phyloP scores from a whole-genome alignment of 2,329 filamentous ascomycete genomes.

The Penicillium sp. region DNA sequence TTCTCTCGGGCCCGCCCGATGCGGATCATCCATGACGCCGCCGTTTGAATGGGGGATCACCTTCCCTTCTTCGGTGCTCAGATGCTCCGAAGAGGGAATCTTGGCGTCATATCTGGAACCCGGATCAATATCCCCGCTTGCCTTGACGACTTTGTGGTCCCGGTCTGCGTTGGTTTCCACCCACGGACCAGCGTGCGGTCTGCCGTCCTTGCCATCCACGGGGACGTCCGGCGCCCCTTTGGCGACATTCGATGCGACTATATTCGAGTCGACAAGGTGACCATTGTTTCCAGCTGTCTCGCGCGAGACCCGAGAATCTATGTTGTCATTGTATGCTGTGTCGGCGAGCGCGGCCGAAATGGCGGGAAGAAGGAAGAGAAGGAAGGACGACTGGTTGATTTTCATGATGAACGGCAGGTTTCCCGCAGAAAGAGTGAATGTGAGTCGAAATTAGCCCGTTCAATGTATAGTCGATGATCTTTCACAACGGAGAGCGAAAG shows the following conservation, averaged over 20 bases:
- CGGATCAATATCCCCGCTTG: slow-evolving; percentile 37
- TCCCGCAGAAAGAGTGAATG: slow-evolving; percentile 12
- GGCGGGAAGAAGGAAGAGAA: slow-evolving; percentile 38
- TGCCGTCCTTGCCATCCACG: slow-evolving; percentile 88
- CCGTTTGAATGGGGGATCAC: slow-evolving; percentile 58
- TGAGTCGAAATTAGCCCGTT: not conserved
- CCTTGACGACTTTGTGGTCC: slow-evolving; percentile 42
- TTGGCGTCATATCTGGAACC: slow-evolving; percentile 27
- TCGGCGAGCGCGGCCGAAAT: slow-evolving; percentile 29
- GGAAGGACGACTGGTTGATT: slow-evolving; percentile 30
- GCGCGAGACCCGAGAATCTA: slow-evolving; percentile 14
- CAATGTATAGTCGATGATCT: not conserved
- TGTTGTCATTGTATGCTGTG: slow-evolving; percentile 14
- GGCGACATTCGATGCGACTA: slow-evolving; percentile 23
- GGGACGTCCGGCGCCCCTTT: slow-evolving; percentile 75
- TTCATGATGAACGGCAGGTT: slow-evolving; percentile 30
- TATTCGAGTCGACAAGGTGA: slow-evolving; percentile 19
- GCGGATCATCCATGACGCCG: slow-evolving; percentile 90
- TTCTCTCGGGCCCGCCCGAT: slow-evolving; percentile 70
- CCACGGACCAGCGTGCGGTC: slow-evolving; percentile 83
- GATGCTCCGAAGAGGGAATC: slow-evolving; percentile 29
- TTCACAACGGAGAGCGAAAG: not conserved
- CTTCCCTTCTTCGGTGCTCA: slow-evolving; percentile 42
- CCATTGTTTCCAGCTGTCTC: slow-evolving; percentile 11
- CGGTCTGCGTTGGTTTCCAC: slow-evolving; percentile 50